These are phyloP conservation scores for Nakazawaea pomicola DNA, from an alignment of 805 yeast genomes.

Conservation along the genomic window DNA sequence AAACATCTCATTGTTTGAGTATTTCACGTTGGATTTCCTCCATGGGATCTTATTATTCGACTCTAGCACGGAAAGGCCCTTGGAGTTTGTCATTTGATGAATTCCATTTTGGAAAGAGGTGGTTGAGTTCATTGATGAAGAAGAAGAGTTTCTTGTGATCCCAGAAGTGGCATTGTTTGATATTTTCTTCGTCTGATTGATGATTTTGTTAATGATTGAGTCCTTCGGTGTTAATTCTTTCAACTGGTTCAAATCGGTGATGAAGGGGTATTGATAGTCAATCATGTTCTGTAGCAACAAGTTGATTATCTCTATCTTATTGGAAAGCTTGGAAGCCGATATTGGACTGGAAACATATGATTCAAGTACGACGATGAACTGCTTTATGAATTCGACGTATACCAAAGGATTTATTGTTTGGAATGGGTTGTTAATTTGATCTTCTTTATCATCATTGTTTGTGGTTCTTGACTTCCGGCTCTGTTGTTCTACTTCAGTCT, in stretches of 20 bases:
- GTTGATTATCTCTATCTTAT: constrained; percentile 66
- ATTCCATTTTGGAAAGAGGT: background rate
- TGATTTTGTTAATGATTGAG: constrained; percentile 47
- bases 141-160: constrained; percentile 15
- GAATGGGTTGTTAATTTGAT: constrained; percentile 7
- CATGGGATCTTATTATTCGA: constrained; percentile 54
- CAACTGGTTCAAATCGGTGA: constrained; percentile 66
- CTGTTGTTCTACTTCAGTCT: background rate
- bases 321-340: constrained; percentile 52
- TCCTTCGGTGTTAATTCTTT: constrained; percentile 66
- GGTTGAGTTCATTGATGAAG: constrained; percentile 8
- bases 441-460: too few relatives aligned
- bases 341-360: constrained; percentile 46
- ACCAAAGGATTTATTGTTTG: constrained; percentile 34
- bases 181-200: constrained; percentile 34
- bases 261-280: constrained; percentile 70
- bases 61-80: constrained; percentile 20
- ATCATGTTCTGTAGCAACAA: constrained; percentile 72
- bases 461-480: too few relatives aligned
- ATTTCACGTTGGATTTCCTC: constrained; percentile 68
- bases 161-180: constrained; percentile 27
- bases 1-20: constrained; percentile 79
- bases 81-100: background rate
- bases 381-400: constrained; percentile 35
- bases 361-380: constrained; percentile 33